Conservation (phyloP, 1,284 basidiomycete genomes). For the Microbotryomycetes sp. region DNA sequence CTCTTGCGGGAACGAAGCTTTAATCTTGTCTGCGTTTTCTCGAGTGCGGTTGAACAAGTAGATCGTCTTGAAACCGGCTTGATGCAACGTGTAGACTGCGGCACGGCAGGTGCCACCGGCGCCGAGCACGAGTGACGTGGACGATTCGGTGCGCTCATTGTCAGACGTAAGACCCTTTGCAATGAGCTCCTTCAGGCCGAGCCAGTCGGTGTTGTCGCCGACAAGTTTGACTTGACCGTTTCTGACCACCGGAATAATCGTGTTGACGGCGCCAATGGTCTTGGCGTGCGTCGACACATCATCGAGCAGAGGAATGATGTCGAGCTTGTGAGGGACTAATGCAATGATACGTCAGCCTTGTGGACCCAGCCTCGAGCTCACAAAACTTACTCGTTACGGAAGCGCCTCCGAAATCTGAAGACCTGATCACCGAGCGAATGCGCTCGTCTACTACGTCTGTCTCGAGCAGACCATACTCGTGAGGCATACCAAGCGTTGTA, state of each 20-base stretch:
- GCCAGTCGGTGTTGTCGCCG: conserved; percentile 92
- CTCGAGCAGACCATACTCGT: conserved; percentile 71
- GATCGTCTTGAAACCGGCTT: conserved; percentile 60
- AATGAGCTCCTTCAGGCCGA: conserved; percentile 63
- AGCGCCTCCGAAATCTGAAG: conserved; percentile 81
- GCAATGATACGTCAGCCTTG: too few species aligned
- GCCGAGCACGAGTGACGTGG: conserved; percentile 70
- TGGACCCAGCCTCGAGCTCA: too few species aligned
- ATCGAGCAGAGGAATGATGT: conserved; percentile 72
- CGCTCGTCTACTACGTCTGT: conserved; percentile 58
- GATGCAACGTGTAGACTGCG: conserved; percentile 76
- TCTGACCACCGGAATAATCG: conserved; percentile 57
- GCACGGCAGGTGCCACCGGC: conserved; percentile 89
- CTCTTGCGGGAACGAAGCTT: conserved; percentile 55
- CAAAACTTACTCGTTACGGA: conserved; percentile 59
- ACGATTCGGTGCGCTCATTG: conserved; percentile 28
- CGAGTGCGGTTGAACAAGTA: conserved; percentile 79
- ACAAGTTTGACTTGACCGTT: conserved; percentile 53
- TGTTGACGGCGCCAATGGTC: conserved; percentile 86
- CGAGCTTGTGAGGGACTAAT: conserved; percentile 76
- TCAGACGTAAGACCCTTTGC: conserved; percentile 38
- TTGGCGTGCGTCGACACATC: conserved; percentile 67
- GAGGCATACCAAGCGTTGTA: conserved; percentile 68
- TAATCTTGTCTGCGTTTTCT: conserved; percentile 62
- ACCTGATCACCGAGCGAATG: conserved; percentile 56